A percentile compares a stretch with the other conserved stretches of the same genome.
phyloP scores from a whole-genome alignment of 2,329 filamentous ascomycete genomes.

The Paradendryphiella salina region DNA sequence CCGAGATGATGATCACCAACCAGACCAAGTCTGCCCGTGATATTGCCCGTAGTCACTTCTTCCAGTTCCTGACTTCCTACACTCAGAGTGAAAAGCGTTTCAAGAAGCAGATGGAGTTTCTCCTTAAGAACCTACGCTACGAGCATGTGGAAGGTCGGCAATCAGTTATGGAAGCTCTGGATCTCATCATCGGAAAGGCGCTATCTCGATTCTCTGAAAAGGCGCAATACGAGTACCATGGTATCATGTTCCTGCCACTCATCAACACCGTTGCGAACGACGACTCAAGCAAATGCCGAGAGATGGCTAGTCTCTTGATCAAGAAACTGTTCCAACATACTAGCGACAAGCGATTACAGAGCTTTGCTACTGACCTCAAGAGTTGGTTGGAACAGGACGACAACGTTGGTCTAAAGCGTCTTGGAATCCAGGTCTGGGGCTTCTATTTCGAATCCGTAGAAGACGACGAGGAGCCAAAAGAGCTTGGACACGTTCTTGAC shows the following conservation, averaged over 20 bases:
- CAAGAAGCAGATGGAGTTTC: conserved; percentile 84
- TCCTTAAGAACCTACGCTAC: conserved; percentile 89
- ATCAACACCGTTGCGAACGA: conserved; percentile 88
- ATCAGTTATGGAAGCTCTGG: conserved; percentile 89
- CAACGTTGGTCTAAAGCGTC: conserved; percentile 69
- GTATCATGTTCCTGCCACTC: conserved; percentile 81
- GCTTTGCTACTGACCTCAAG: conserved; percentile 71
- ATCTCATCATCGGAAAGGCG: conserved; percentile 80
- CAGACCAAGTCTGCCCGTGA: conserved; percentile 87
- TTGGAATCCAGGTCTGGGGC: conserved; percentile 78
- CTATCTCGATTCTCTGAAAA: conserved; percentile 60
- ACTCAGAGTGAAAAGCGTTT: conserved; percentile 89
- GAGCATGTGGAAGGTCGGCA: conserved; percentile 84
- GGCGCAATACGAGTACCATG: conserved; percentile 78
- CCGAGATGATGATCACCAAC: conserved; percentile 93
- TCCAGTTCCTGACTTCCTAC: conserved; percentile 93
- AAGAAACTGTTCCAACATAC: conserved; percentile 79
- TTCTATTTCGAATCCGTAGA: conserved; percentile 72
- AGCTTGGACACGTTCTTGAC: conserved; percentile 63
- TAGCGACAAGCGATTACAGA: conserved; percentile 70
- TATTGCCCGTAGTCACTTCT: conserved; percentile 83
- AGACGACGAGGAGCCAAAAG: conserved; percentile 62
- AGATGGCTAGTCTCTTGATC: conserved; percentile 77
- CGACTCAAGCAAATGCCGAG: conserved; percentile 79
- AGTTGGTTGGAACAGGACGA: conserved; percentile 76